Evolutionary conservation across 805 yeast species (phyloP).

Genomic region (Myxozyma udenii): DNA sequence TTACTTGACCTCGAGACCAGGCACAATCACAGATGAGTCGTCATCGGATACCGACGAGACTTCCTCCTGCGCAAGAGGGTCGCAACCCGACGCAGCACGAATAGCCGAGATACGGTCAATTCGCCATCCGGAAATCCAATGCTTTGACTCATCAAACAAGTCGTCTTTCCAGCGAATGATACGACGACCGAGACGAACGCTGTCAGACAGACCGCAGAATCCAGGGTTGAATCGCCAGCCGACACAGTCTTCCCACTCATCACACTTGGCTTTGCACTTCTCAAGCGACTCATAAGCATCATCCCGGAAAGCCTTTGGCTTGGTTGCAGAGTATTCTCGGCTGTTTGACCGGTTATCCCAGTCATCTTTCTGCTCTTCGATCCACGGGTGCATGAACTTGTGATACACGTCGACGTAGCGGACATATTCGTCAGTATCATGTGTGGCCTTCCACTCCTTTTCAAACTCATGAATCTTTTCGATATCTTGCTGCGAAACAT

Average conservation of each 20-base stretch:
- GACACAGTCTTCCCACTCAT: slow-evolving; percentile 17
- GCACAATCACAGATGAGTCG: slow-evolving; percentile 4
- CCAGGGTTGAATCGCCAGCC: slow-evolving; percentile 12
- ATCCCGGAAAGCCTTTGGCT: slow-evolving; percentile 14
- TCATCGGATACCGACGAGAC: background rate
- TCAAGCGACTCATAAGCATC: slow-evolving; percentile 15
- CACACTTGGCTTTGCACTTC: slow-evolving; percentile 11
- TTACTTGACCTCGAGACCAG: slow-evolving; percentile 6
- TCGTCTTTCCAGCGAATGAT: slow-evolving; percentile 14
- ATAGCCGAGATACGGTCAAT: slow-evolving; percentile 15
- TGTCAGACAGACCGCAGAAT: slow-evolving; percentile 12
- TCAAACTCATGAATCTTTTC: slow-evolving; percentile 38
- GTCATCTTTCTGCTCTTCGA: slow-evolving; percentile 17
- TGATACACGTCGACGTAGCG: slow-evolving; percentile 37
- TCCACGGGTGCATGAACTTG: slow-evolving; percentile 33
- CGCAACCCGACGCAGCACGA: slow-evolving; percentile 14
- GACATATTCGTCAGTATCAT: slow-evolving; percentile 16
- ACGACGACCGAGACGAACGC: slow-evolving; percentile 15
- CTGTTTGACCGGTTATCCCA: slow-evolving; percentile 25
- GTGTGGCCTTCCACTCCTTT: slow-evolving; percentile 23
- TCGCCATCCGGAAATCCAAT: slow-evolving; percentile 13
- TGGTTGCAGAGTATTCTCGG: slow-evolving; percentile 14
- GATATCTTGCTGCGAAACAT: slow-evolving; percentile 30
- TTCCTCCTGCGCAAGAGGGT: slow-evolving; percentile 7
- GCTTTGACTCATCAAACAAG: slow-evolving; percentile 6